Base-by-base conservation (phyloP, 2,329 filamentous ascomycete genomes). In the Xylaria sp. region DNA sequence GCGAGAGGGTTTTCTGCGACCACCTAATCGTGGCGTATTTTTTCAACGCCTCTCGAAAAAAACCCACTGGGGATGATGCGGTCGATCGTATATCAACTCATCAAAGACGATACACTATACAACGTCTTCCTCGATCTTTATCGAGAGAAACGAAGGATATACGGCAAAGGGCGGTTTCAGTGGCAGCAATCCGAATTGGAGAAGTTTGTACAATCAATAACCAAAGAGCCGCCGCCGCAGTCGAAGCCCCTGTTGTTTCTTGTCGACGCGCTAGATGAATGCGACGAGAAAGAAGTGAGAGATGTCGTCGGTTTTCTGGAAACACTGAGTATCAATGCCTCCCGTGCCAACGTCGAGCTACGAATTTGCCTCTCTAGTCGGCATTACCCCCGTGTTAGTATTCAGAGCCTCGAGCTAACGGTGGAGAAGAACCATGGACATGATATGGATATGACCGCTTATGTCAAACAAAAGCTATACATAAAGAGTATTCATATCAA, bases 21-120 rank as follows among this genome's bases (percentile, higher is more conserved):
- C 50, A 65, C 44, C n/a, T 61, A 4, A 67, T 73, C 25, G 50
- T 67, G 1, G 27, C 67, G 0, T 72, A 65, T 51, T 75, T 73
- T 47, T 74, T 75, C 47, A 73, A 73, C 38, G 66, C 69, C 17
- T 11, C 68, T 74, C 0, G 73, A 75, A 39, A 74, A 71, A n/a
- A 65, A 68, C 7, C 56, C 65, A 3, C 22, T 63, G 13, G 73
- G 73, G 3, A 68, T 74, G 61, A 56, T 70, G 11, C 69, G 69
- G 2, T 73, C 69, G 0, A 55, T 74, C 0, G 31, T 71, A 25
- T 69, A 68, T 38, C 72, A 75, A 36, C 51, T 75, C 11, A 17
- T 71, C 5, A 25, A 62, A 49, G 63, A 67, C 17, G 25, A 53
- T 11, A 20, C 9, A 1, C 45, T 62, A 1, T 51, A 38, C 20